Evolutionary conservation across 1,284 basidiomycete species (phyloP), one percentile per base, ranked within the genome.

Genomic region (Vanrija sp.): DNA sequence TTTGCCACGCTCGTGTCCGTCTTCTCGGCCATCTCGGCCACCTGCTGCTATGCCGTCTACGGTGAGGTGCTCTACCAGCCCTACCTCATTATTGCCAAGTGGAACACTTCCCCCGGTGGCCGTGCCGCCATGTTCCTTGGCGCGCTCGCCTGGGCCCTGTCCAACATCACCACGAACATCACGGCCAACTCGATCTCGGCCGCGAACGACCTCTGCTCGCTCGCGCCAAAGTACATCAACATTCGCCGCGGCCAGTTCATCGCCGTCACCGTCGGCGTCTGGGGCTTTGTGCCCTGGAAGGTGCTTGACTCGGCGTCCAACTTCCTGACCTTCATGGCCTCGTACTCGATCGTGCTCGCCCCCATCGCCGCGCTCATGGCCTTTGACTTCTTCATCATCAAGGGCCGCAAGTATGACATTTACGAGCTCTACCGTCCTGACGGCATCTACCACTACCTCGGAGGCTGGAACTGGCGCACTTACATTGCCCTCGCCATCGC

Each of bases 51-150:
- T 12, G 44, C 54, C 7, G 54, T 86, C 4, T 87, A 86, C 65
- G 84, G 83, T 38, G 69, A 80, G 50, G 74, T 80, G 25, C 49
- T 61, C 7, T 69, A 55, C 54, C 60, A 64, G 54, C 62, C 63
- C 9, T 66, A 66, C 54, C 62, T 66, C 49, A 57, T 69, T 44
- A 58, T 66, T n/a, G 54, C 52, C 40, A 58, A 58, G 43, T 58
- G 57, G 57, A 43, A 49, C 38, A 58, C 57, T 6, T 54, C 57
- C 3, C 49, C 52, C 5, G 57, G 49, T 21, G 57, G 57, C 14
- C 58, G 64, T 21, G 84, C 88, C 0, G 88, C 85, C 0, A 84
- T 86, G 16, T 91, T 91, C 79, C 89, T 91, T 68, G 83, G 83
- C 1, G 79, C 86, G 0, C 84, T 87, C 69, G 80, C 82, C n/a